A percentile compares a stretch with the other conserved stretches of the same genome.
phyloP scores from a whole-genome alignment of 2,329 filamentous ascomycete genomes.

The Talaromyces sp. region DNA sequence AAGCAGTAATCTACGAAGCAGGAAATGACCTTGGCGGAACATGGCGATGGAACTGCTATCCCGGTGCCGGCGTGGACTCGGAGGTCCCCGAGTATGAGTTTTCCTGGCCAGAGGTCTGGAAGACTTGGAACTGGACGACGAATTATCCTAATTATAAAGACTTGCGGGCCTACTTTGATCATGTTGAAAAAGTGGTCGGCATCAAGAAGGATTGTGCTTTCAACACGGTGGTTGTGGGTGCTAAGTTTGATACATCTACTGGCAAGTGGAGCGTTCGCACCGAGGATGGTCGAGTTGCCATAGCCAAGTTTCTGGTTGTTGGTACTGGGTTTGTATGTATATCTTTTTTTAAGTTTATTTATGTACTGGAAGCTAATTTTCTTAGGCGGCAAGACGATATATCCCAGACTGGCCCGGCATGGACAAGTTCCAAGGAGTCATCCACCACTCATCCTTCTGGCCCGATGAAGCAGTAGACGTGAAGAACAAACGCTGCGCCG shows the following conservation, averaged over 20 bases:
- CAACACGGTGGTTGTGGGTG: constrained; percentile 37
- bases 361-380: neutral
- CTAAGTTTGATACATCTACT: constrained; percentile 31
- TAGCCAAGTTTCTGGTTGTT: constrained; percentile 40
- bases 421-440: constrained; percentile 43
- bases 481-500: constrained; percentile 42
- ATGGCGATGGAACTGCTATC: constrained; percentile 52
- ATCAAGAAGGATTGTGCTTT: constrained; percentile 44
- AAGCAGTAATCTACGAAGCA: constrained; percentile 46
- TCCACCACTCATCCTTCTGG: constrained; percentile 55
- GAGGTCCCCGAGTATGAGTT: constrained; percentile 51
- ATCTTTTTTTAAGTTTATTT: neutral
- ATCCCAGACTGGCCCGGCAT: constrained; percentile 36
- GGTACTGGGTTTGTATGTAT: constrained; percentile 34
- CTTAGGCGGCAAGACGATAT: constrained; percentile 40
- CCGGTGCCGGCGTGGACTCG: constrained; percentile 48
- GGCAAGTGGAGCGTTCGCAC: constrained; percentile 42
- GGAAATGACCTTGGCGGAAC: constrained; percentile 46
- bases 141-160: constrained; percentile 29
- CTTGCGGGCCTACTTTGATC: constrained; percentile 42
- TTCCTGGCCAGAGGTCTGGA: constrained; percentile 45
- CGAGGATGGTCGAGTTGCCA: constrained; percentile 34
- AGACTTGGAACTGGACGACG: constrained; percentile 40
- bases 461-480: constrained; percentile 44
- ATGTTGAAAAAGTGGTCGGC: constrained; percentile 40